Evolutionary conservation across 768 basidiomycete genomes (phyloP).

Genomic region (Psilocybe cubensis): DNA sequence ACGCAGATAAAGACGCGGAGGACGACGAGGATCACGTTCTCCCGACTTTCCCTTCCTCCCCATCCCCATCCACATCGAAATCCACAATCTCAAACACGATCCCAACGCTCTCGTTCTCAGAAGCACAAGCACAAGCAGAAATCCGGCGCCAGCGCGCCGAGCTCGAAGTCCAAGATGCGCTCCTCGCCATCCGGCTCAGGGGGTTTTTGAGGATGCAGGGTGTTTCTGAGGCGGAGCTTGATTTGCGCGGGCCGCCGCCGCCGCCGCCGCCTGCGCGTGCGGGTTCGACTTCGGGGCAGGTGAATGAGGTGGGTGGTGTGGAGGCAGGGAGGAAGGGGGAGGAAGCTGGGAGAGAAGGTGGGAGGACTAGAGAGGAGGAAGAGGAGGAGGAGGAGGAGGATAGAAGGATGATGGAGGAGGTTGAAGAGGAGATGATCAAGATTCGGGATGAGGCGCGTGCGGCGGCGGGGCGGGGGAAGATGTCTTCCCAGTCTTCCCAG

Average conservation of each 20-base stretch:
- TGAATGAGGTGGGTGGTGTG: too few species aligned
- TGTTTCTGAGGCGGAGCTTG: slow-evolving; percentile 21
- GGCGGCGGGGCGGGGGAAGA: too few species aligned
- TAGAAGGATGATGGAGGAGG: slow-evolving; percentile 9
- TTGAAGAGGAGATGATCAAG: slow-evolving; percentile 11
- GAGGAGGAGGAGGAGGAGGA: slow-evolving; percentile 16
- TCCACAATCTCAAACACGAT: background rate
- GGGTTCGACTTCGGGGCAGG: too few species aligned
- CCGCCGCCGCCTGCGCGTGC: too few species aligned
- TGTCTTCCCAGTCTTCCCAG: too few species aligned
- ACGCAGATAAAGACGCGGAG: too few species aligned
- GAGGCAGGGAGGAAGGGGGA: too few species aligned
- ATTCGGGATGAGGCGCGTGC: background rate
- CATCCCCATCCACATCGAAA: background rate
- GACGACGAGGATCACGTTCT: slow-evolving; percentile 1
- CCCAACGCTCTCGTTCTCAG: background rate
- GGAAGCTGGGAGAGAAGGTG: background rate
- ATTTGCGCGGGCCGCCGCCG: too few species aligned
- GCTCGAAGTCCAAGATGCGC: slow-evolving; percentile 28
- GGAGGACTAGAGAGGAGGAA: slow-evolving; percentile 8
- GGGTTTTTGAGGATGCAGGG: slow-evolving; percentile 24
- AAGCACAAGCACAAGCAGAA: too few species aligned
- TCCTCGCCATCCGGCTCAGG: slow-evolving; percentile 24
- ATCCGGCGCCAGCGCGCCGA: slow-evolving; percentile 9
- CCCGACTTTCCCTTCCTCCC: background rate